phyloP scores from a whole-genome alignment of 345 rosid species.

The Eucalyptus grandis region DNA sequence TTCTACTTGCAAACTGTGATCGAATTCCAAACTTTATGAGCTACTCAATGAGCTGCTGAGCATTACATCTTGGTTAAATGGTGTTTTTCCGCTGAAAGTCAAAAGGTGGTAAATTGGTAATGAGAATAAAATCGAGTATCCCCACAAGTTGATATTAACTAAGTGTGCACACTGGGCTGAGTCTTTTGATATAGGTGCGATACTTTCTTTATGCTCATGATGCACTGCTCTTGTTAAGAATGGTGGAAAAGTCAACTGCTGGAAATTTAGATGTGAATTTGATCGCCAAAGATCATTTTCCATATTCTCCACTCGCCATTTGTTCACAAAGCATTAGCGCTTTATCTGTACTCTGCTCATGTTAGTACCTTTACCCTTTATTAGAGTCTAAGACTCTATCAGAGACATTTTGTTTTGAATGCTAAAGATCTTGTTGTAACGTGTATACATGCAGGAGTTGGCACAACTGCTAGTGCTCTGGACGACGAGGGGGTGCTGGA shows the following conservation, averaged over 20 bases:
- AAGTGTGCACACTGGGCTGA: background rate
- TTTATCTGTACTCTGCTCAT: background rate
- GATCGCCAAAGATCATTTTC: background rate
- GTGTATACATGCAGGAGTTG: slow-evolving; percentile 38
- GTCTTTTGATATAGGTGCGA: background rate
- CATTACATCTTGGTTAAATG: background rate
- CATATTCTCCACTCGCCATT: background rate
- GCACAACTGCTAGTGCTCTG: slow-evolving; percentile 60
- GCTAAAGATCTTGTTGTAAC: background rate
- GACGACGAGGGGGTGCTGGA: slow-evolving; percentile 74
- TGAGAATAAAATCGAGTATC: background rate
- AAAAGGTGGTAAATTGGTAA: background rate
- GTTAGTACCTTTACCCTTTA: background rate
- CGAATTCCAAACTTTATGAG: background rate
- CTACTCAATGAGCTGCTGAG: background rate
- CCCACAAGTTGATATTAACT: background rate
- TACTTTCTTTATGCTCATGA: background rate
- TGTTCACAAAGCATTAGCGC: background rate
- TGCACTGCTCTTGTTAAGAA: background rate
- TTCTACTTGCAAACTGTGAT: background rate
- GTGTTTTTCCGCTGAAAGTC: background rate
- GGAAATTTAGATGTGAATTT: background rate
- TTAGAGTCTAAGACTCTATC: background rate
- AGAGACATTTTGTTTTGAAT: background rate
- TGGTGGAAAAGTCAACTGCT: background rate